phyloP scores from a whole-genome alignment of 2,329 filamentous ascomycete genomes.

The Purpureocillium takamizusanense region DNA sequence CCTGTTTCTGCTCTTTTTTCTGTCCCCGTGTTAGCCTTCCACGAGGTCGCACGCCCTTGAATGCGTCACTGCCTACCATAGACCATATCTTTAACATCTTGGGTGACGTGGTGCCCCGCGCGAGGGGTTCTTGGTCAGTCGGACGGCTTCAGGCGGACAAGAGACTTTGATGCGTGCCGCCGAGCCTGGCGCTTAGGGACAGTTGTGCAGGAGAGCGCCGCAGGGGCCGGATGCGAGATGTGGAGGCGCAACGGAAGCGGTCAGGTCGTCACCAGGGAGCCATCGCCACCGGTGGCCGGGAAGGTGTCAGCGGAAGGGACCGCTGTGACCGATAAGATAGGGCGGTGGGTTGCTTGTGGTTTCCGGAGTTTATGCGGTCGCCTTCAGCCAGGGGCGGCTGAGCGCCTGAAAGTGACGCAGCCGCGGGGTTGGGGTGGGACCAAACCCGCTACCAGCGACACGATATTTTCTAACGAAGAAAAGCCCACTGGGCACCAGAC shows the following conservation, averaged over 20 bases:
- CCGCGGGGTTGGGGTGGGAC: too few species aligned
- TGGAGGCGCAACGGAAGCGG: background rate
- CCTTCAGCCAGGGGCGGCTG: too few species aligned
- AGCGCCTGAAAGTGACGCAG: too few species aligned
- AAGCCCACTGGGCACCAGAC: too few species aligned
- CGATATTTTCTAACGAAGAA: too few species aligned
- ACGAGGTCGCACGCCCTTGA: background rate
- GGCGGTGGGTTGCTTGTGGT: background rate
- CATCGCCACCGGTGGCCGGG: too few species aligned
- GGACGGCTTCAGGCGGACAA: background rate
- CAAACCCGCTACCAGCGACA: too few species aligned
- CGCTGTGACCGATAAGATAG: conserved; percentile 11
- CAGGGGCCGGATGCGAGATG: background rate
- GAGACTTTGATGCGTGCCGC: too few species aligned
- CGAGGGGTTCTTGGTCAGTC: conserved; percentile 2
- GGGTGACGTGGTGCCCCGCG: conserved; percentile 12
- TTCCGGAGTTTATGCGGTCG: conserved; percentile 9
- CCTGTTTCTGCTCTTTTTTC: conserved; percentile 96
- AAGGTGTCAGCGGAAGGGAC: background rate
- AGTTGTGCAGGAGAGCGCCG: background rate
- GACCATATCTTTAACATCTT: conserved; percentile 99
- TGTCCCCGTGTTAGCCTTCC: conserved; percentile 30
- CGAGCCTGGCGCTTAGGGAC: too few species aligned
- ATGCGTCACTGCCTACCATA: conserved; percentile 57
- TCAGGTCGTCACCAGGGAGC: too few species aligned